Percentiles rank a stretch among this genome's conserved stretches.
Evolutionary conservation across 352 stramenopile genomes (phyloP).

Genomic region (Saprolegnia diclina): DNA sequence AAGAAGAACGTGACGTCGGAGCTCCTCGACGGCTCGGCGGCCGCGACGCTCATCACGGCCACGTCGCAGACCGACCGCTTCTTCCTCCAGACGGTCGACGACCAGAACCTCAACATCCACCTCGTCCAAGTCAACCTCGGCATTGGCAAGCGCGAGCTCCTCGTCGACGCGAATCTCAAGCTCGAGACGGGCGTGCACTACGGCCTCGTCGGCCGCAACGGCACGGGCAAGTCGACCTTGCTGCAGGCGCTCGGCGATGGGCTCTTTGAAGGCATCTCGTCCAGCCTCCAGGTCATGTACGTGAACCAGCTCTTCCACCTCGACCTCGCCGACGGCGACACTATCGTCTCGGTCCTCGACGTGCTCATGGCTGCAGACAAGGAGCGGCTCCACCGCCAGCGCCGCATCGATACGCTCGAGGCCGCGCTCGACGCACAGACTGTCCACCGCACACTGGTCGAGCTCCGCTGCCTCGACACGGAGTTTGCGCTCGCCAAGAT

Average conservation of each 20-base stretch:
- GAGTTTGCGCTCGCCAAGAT: conserved; percentile 39
- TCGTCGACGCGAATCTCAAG: conserved; percentile 64
- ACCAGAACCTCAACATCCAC: conserved; percentile 14
- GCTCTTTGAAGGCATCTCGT: conserved; percentile 52
- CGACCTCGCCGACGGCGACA: not conserved
- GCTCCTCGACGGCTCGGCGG: not conserved
- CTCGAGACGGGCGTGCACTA: conserved; percentile 69
- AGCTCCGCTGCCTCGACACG: conserved; percentile 29
- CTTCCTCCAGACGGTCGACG: conserved; percentile 3
- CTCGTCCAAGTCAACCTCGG: not conserved
- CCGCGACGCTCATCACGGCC: not conserved
- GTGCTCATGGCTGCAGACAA: conserved; percentile 16
- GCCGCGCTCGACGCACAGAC: conserved; percentile 27
- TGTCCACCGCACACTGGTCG: not conserved
- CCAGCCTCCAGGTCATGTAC: conserved; percentile 48
- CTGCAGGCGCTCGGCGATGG: conserved; percentile 89
- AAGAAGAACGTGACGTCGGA: not conserved
- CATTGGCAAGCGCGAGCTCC: conserved; percentile 34
- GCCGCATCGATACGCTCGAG: conserved; percentile 39
- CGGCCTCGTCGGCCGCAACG: conserved; percentile 82
- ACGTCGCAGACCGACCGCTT: conserved; percentile 10
- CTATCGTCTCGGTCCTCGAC: not conserved
- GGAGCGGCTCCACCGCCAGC: conserved; percentile 17
- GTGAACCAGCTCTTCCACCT: conserved; percentile 44
- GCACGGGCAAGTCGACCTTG: conserved; percentile 89